A percentile compares a stretch with the other conserved stretches of the same genome.
Evolutionary conservation across 805 yeast genomes (phyloP).

Genomic region (Myxozyma vanderwaltii): DNA sequence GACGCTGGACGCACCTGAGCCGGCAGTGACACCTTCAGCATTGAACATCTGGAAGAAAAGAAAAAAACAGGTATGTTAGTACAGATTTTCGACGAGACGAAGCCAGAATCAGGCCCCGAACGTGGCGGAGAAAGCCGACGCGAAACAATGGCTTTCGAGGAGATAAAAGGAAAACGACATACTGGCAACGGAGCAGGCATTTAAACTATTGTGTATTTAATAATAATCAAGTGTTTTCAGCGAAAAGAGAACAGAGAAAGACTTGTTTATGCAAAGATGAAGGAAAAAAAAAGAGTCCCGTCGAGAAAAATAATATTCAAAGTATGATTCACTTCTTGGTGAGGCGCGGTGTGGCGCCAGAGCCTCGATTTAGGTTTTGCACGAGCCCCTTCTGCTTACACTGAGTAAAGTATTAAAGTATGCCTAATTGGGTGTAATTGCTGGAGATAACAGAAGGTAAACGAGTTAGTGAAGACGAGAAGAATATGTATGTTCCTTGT

Average conservation of each 20-base stretch:
- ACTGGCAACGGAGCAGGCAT: conserved; percentile 17
- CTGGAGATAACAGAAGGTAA: too few species aligned
- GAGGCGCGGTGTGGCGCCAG: not conserved
- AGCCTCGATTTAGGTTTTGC: not conserved
- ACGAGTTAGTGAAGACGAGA: too few species aligned
- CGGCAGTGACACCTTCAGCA: conserved; percentile 19
- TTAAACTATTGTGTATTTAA: not conserved
- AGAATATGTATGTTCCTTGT: too few species aligned
- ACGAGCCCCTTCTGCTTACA: not conserved
- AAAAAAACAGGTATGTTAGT: too few species aligned
- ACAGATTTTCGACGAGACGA: too few species aligned
- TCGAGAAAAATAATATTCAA: not conserved
- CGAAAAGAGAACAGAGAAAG: not conserved
- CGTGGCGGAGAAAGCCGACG: conserved; percentile 1
- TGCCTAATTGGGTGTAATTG: too few species aligned
- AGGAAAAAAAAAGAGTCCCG: not conserved
- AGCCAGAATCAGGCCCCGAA: not conserved
- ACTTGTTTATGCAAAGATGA: not conserved
- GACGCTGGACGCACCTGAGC: conserved; percentile 28
- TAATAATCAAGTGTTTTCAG: not conserved
- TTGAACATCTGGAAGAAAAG: conserved; percentile 32
- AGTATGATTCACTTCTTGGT: not conserved
- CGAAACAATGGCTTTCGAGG: not conserved
- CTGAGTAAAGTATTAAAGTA: too few species aligned
- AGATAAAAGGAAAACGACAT: not conserved